These are phyloP conservation scores for Ogataea angusta DNA, from an alignment of 805 yeast species.

Conservation along the genomic window DNA sequence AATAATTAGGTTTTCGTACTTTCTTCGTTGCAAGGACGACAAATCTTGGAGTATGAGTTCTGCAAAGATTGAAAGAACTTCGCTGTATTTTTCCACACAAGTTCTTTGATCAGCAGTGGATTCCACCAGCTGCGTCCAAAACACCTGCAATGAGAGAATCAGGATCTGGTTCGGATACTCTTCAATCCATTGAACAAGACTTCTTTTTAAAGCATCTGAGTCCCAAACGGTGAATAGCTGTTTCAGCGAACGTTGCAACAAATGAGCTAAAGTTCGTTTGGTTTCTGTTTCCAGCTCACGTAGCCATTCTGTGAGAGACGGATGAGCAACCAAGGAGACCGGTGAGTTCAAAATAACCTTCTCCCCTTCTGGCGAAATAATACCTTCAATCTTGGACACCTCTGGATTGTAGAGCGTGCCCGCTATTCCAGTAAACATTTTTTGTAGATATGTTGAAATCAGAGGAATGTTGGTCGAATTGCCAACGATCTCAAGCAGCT, in stretches of 20 bases:
- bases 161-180: constrained; percentile 54
- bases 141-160: constrained; percentile 52
- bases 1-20: constrained; percentile 58
- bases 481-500: constrained; percentile 79
- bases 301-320: constrained; percentile 61
- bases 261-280: constrained; percentile 43
- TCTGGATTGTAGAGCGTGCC: constrained; percentile 36
- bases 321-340: constrained; percentile 40
- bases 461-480: constrained; percentile 43
- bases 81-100: constrained; percentile 17
- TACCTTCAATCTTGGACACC: constrained; percentile 31
- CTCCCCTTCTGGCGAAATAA: constrained; percentile 70
- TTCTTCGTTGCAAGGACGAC: constrained; percentile 35
- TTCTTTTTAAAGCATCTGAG: not conserved
- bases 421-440: constrained; percentile 68
- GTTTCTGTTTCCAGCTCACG: constrained; percentile 52
- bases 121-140: constrained; percentile 49
- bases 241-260: constrained; percentile 33
- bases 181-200: constrained; percentile 35
- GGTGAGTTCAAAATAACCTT: constrained; percentile 39
- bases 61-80: constrained; percentile 28
- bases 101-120: constrained; percentile 1
- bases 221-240: constrained; percentile 18
- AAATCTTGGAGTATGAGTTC: constrained; percentile 28
- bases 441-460: constrained; percentile 58